Base-by-base conservation (phyloP, 257 asterid genomes). In the Hygrophila difformis region DNA sequence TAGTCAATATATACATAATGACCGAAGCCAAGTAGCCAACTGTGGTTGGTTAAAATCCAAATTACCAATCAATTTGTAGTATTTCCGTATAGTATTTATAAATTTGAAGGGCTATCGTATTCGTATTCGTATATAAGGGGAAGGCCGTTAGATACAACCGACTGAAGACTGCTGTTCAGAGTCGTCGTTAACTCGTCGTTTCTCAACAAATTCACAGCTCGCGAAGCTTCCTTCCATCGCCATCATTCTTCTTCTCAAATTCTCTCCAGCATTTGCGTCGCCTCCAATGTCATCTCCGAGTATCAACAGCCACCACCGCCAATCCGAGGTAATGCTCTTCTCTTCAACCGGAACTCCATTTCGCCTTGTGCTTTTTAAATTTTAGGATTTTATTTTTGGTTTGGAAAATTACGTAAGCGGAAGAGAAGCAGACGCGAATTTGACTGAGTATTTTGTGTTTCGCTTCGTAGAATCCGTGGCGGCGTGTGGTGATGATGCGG, bases 401-500 rank as follows among this genome's bases (percentile, higher is more conserved):
- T 28, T 56, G 0, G 50, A 12, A 39, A 22, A 18, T 4, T 18
- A 9, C 39, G 19, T 13, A 5, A 3, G 13, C 8, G 22, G 31
- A 26, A 21, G 44, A 47, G 56, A 55, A n/a, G n/a, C n/a, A 40
- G 71, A 56, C 47, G 60, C 73, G 67, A 64, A 15, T 53, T 74
- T 81, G 76, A 72, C 62, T 76, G 81, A 75, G 69, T n/a, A 47
- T 68, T 36, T 61, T 69, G 70, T 72, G 77, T 73, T 76, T 70
- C 35, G 73, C 66, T 69, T 70, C 69, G 56, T 79, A 83, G 95
- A 81, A 63, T 26, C 77, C 83, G 38, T 76, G 95, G 95, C 81
- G 88, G 56, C 91, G 93, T 39, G 57, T 76, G 56, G 69, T 87
- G 42, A 63, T 87, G 70, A 63, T 87, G 70, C 92, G 97, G 6